These are phyloP conservation scores for Saksenaea vasiformis DNA, from an alignment of 371 early-diverging fungal genomes.

Conservation along the genomic window DNA sequence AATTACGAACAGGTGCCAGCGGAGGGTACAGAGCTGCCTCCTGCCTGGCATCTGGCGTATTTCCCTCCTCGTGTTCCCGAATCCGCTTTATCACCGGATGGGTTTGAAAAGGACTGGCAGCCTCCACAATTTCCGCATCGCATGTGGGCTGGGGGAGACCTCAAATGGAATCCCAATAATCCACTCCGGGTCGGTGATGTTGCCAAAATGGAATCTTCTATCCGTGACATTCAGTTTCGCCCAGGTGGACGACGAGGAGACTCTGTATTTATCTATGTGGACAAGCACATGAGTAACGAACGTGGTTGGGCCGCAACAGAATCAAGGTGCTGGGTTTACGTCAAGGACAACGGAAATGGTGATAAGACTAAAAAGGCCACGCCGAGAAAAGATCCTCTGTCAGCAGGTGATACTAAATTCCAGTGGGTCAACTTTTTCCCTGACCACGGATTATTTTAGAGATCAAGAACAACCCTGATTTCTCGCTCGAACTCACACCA, in stretches of 20 bases:
- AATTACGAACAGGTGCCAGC: slow-evolving; percentile 19
- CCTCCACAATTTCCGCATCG: slow-evolving; percentile 73
- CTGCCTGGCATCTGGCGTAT: slow-evolving; percentile 74
- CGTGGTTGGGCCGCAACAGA: slow-evolving; percentile 67
- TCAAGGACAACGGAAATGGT: slow-evolving; percentile 22
- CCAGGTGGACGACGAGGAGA: slow-evolving; percentile 51
- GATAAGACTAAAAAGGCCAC: neutral
- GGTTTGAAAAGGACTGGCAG: slow-evolving; percentile 67
- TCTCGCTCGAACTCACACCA: slow-evolving; percentile 54
- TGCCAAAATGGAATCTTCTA: slow-evolving; percentile 51
- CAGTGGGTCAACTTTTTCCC: slow-evolving; percentile 3
- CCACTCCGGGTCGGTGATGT: slow-evolving; percentile 64
- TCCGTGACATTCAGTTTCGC: slow-evolving; percentile 57
- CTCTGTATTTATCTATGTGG: slow-evolving; percentile 65
- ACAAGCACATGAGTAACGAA: slow-evolving; percentile 60
- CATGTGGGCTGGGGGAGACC: slow-evolving; percentile 83
- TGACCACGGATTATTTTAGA: neutral
- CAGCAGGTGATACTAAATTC: neutral
- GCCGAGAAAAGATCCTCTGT: neutral
- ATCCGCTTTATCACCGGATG: slow-evolving; percentile 68
- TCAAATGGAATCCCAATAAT: slow-evolving; percentile 62
- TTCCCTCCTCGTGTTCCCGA: slow-evolving; percentile 73
- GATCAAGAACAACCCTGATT: slow-evolving; percentile 43
- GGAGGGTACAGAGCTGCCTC: slow-evolving; percentile 57
- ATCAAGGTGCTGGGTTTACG: slow-evolving; percentile 68